Evolutionary conservation across 352 stramenopile species (phyloP).

Genomic region (Phytopythium vexans): DNA sequence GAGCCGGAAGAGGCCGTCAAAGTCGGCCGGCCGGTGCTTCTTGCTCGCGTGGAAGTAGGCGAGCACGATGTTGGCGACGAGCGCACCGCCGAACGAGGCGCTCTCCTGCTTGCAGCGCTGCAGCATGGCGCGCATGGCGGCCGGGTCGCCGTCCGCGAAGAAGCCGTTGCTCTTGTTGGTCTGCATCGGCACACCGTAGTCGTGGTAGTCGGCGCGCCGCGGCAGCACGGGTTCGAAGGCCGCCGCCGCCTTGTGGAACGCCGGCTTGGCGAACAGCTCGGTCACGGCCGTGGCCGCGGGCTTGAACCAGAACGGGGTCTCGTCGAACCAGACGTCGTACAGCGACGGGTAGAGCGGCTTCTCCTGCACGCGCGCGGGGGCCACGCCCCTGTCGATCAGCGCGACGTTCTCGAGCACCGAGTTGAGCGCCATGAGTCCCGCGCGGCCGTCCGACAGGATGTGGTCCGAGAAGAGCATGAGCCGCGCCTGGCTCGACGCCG

Average conservation of each 20-base stretch:
- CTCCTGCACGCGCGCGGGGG: constrained; percentile 3
- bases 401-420: constrained; percentile 18
- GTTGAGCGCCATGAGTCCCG: constrained; percentile 32
- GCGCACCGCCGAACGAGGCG: constrained; percentile 32
- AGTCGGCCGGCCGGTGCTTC: constrained; percentile 5
- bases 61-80: constrained; percentile 16
- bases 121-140: constrained; percentile 11
- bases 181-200: neutral
- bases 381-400: neutral
- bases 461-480: constrained; percentile 44
- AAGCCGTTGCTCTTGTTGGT: no score
- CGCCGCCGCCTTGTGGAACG: neutral
- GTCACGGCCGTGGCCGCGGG: neutral
- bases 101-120: constrained; percentile 36
- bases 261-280: neutral
- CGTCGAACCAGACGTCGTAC: constrained; percentile 15
- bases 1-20: constrained; percentile 23
- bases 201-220: constrained; percentile 3
- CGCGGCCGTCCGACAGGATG: constrained; percentile 46
- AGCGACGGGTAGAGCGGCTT: constrained; percentile 12
- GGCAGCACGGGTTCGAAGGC: constrained; percentile 2
- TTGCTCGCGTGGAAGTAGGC: constrained; percentile 20
- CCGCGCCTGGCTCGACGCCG: constrained; percentile 5
- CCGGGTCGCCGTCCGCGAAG: no score
- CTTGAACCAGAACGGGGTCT: neutral